Base-by-base conservation (phyloP, 2,329 filamentous ascomycete species). In the Cladophialophora bantiana region DNA sequence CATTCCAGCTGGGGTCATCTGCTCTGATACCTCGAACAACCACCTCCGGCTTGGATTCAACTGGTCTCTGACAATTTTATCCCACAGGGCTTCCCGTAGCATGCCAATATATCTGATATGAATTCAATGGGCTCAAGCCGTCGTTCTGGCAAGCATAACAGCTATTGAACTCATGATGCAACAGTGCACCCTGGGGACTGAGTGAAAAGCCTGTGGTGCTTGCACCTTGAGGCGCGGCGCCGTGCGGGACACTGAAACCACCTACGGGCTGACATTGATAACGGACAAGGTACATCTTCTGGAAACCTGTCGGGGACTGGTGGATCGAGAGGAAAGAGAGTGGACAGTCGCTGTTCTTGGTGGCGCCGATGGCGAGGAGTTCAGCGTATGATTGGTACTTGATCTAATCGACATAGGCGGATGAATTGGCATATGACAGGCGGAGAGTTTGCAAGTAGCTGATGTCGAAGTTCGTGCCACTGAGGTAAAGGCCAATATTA, bases 401-500 rank as follows among this genome's bases (percentile, higher is more conserved):
- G 59, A 68, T 68, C 54, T 56, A 20, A 31, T 63, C 66, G 31
- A 68, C 34, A 54, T 68, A 66, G 36, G 63, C 66, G 4, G 66
- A 68, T 7, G 42, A 59, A 59, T 68, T 68, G 53, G 66, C 66
- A 55, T 68, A 66, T 7, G 57, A 65, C 10, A 68, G n/a, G n/a
- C 54, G 54, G 52, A 53, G 58, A 15, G 61, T 64, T 42, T 64
- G 65, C 35, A 67, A 32, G 18, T 67, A 57, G 31, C 56, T 53
- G 60, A 67, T 61, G 65, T 67, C 56, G 56, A 67, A 67, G 10
- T 56, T 40, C 3, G 50, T 42, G 10, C 38, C 60, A 36, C 48
- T 20, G 26, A 62, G 18, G 50, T 26, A 62, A 9, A 62, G 52
- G 7, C 34, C 60, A 13, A 62, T 62, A 12, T 40, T 62, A 13